These are phyloP conservation scores for Penicillium longicatenatum DNA, from an alignment of 495 filamentous ascomycete genomes.

Conservation along the genomic window DNA sequence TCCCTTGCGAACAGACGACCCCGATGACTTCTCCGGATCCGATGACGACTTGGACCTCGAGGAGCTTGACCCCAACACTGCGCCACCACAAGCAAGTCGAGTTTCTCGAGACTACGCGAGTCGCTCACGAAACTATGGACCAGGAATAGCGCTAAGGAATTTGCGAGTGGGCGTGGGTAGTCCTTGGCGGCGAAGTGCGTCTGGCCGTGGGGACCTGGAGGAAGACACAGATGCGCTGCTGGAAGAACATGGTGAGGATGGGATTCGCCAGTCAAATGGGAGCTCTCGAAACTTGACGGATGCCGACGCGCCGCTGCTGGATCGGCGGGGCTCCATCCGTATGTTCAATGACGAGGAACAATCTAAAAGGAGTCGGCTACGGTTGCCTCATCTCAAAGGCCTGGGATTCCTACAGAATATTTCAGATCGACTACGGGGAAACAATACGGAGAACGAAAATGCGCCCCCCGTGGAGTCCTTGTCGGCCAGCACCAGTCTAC, in stretches of 20 bases:
- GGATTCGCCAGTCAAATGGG: constrained; percentile 42
- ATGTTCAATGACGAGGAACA: constrained; percentile 32
- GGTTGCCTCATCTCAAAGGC: constrained; percentile 36
- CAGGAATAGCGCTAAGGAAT: constrained; percentile 70
- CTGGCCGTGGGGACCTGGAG: constrained; percentile 45
- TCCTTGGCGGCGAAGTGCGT: constrained; percentile 56
- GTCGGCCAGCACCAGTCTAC: constrained; percentile 43
- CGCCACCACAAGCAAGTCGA: constrained; percentile 38
- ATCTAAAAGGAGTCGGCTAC: constrained; percentile 27
- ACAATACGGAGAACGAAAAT: constrained; percentile 25
- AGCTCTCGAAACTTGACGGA: constrained; percentile 55
- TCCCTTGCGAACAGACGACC: constrained; percentile 33
- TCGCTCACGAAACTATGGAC: constrained; percentile 47
- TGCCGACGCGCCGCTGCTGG: constrained; percentile 69
- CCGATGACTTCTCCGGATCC: constrained; percentile 37
- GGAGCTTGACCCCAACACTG: constrained; percentile 66
- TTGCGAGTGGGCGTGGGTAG: constrained; percentile 67
- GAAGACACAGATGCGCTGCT: constrained; percentile 60
- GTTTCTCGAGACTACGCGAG: constrained; percentile 44
- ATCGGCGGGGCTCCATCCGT: constrained; percentile 35
- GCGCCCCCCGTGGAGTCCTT: constrained; percentile 46
- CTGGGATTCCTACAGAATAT: constrained; percentile 22
- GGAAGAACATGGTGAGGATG: constrained; percentile 49
- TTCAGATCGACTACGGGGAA: constrained; percentile 16
- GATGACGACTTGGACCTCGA: constrained; percentile 65